Conservation (phyloP, 2,329 filamentous ascomycete genomes). For the Botrytis aclada region DNA sequence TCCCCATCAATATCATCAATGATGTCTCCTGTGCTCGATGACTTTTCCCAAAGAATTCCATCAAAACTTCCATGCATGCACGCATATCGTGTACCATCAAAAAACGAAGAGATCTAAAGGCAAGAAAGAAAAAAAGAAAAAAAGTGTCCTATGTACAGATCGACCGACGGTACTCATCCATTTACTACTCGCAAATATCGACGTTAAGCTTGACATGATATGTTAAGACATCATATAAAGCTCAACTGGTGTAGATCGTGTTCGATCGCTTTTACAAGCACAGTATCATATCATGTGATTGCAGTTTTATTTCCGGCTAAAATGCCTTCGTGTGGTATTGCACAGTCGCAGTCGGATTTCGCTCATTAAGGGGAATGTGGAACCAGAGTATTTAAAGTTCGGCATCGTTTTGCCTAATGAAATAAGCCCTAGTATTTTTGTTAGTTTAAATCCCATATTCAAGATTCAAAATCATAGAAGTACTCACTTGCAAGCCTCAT, state of each 20-base stretch:
- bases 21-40: not conserved
- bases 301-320: not conserved
- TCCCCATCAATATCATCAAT: not conserved
- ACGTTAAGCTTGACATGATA: not conserved
- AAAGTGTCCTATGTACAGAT: constrained; percentile 25
- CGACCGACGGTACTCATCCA: not conserved
- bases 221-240: not conserved
- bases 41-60: not conserved
- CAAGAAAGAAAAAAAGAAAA: constrained; percentile 8
- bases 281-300: constrained; percentile 1
- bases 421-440: constrained; percentile 51
- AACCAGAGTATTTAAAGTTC: constrained; percentile 26
- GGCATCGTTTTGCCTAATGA: constrained; percentile 52
- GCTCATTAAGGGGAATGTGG: not conserved
- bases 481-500: constrained; percentile 65
- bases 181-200: not conserved
- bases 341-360: not conserved
- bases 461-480: not conserved
- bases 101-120: constrained; percentile 12
- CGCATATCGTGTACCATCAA: constrained; percentile 8
- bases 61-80: not conserved
- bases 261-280: not conserved
- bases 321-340: not conserved
- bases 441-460: constrained; percentile 17
- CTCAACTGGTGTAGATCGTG: not conserved